phyloP scores from a whole-genome alignment of 306 rosid species.

The Fragaria vesca region DNA sequence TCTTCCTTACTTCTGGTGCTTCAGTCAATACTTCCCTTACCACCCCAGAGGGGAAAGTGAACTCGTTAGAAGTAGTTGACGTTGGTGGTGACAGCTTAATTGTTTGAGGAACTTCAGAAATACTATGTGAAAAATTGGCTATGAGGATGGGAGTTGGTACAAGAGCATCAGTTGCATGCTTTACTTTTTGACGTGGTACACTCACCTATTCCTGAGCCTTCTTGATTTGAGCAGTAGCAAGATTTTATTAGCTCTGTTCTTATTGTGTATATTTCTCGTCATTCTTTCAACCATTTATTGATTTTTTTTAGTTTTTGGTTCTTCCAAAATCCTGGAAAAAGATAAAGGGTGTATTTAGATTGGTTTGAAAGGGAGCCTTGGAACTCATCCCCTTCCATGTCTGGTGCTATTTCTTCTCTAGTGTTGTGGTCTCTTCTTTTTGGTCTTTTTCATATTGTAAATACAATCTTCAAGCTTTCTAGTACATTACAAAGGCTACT shows the following conservation, averaged over 20 bases:
- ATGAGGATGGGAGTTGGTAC: constrained; percentile 30
- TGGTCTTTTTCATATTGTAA: constrained; percentile 24
- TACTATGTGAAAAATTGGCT: constrained; percentile 25
- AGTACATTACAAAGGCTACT: constrained; percentile 2
- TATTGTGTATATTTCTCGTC: constrained; percentile 41
- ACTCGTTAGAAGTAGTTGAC: constrained; percentile 15
- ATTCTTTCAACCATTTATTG: constrained; percentile 22
- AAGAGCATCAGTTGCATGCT: constrained; percentile 30
- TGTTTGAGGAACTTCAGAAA: constrained; percentile 3
- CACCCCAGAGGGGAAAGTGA: constrained; percentile 26
- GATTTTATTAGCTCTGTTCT: constrained; percentile 29
- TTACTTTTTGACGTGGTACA: constrained; percentile 21
- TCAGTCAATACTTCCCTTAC: constrained; percentile 18
- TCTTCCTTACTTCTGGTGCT: constrained; percentile 49
- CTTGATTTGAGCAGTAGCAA: constrained; percentile 36
- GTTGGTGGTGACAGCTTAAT: background rate
- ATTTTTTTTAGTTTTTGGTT: constrained; percentile 31
- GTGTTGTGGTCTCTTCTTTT: background rate
- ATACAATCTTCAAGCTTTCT: constrained; percentile 37
- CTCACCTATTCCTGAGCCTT: constrained; percentile 36
- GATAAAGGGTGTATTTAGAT: constrained; percentile 15
- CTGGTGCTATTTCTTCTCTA: background rate
- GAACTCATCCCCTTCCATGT: constrained; percentile 8
- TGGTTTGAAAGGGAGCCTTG: constrained; percentile 42
- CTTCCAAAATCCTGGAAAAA: constrained; percentile 22